A percentile compares a stretch with the other conserved stretches of the same genome.
These are phyloP conservation scores for Malus sylvestris DNA, from an alignment of 306 rosid genomes.

Conservation along the genomic window DNA sequence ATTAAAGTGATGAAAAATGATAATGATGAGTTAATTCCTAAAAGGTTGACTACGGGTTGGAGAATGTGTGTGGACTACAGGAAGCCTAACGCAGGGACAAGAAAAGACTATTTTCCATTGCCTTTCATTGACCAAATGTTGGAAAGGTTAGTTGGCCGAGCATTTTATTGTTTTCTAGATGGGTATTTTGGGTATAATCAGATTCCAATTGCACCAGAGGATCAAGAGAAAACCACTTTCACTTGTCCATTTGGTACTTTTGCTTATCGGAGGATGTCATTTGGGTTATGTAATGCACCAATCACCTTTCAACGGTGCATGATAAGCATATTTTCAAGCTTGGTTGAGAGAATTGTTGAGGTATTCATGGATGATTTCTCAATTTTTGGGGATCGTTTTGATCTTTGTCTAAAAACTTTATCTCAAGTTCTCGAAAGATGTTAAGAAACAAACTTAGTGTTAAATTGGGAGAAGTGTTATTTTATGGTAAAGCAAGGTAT, in stretches of 20 bases:
- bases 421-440: background rate
- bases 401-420: too few species aligned
- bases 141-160: background rate
- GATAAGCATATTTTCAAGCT: background rate
- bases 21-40: background rate
- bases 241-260: too few species aligned
- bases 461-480: background rate
- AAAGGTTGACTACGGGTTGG: background rate
- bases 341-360: background rate
- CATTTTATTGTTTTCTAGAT: background rate
- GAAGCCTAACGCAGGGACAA: too few species aligned
- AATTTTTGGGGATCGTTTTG: background rate
- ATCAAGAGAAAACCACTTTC: too few species aligned
- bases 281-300: too few species aligned
- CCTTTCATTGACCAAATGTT: background rate
- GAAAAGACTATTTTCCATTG: background rate
- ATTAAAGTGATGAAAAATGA: background rate
- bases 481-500: too few species aligned
- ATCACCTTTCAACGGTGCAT: too few species aligned
- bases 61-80: background rate
- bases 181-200: background rate
- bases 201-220: too few species aligned
- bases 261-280: background rate
- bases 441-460: background rate
- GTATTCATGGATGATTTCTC: background rate